Conservation (phyloP, 2,329 filamentous ascomycete genomes). For the Talaromyces piceae region DNA sequence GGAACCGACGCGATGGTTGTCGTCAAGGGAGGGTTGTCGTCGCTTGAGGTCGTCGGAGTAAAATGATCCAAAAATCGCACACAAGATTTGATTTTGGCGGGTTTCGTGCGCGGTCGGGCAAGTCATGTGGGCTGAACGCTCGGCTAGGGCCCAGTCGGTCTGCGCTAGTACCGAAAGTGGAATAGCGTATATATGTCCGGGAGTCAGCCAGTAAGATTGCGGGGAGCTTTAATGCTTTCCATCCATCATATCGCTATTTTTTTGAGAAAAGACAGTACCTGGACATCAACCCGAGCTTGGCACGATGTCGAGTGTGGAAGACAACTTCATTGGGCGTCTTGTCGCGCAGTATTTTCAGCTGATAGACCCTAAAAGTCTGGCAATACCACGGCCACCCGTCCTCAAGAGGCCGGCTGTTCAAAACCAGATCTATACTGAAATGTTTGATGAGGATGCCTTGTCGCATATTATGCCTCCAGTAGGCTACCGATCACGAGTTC, state of each 20-base stretch:
- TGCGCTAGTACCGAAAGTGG: conserved; percentile 21
- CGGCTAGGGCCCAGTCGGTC: conserved; percentile 28
- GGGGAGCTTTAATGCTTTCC: neutral
- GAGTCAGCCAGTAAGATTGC: conserved; percentile 1
- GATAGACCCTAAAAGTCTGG: conserved; percentile 52
- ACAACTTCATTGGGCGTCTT: conserved; percentile 18
- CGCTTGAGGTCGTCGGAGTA: conserved; percentile 3
- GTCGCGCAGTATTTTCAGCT: conserved; percentile 73
- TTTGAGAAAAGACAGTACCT: neutral
- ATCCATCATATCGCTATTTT: neutral
- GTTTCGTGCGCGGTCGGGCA: conserved; percentile 31
- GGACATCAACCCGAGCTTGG: neutral
- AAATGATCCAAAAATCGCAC: conserved; percentile 6
- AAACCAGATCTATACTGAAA: conserved; percentile 53
- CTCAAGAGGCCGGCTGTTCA: conserved; percentile 59
- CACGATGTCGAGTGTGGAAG: neutral
- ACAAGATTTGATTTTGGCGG: conserved; percentile 1
- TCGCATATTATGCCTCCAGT: conserved; percentile 53
- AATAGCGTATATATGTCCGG: neutral
- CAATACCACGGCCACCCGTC: conserved; percentile 53
- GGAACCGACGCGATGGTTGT: conserved; percentile 6
- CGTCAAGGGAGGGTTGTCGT: conserved; percentile 21
- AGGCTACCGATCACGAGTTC: conserved; percentile 61
- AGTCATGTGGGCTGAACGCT: conserved; percentile 27
- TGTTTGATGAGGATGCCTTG: conserved; percentile 57